phyloP scores from a whole-genome alignment of 805 yeast species.

The Wickerhamomyces hampshirensis region DNA sequence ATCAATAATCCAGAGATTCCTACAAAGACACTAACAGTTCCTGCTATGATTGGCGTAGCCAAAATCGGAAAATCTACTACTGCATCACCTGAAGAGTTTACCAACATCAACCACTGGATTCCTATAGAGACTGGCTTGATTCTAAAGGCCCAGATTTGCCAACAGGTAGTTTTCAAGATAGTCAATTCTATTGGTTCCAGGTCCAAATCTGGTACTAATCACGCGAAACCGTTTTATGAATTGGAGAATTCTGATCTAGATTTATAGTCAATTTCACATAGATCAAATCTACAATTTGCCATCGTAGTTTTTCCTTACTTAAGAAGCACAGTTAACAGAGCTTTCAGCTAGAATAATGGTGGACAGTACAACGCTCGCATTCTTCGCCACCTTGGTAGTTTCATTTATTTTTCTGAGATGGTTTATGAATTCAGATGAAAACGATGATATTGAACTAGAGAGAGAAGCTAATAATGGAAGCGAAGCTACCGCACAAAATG shows the following conservation, averaged over 20 bases:
- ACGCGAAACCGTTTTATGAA: too few species aligned
- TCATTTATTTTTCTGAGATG: conserved; percentile 62
- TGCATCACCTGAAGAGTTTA: conserved; percentile 16
- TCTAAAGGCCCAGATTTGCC: conserved; percentile 12
- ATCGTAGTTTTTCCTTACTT: too few species aligned
- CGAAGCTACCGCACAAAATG: conserved; percentile 10
- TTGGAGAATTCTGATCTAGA: too few species aligned
- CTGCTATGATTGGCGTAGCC: conserved; percentile 17
- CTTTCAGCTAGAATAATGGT: conserved; percentile 23
- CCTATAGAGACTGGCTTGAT: conserved; percentile 9
- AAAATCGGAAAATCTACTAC: conserved; percentile 9
- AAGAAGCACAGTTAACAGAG: too few species aligned
- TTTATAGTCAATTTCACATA: background rate
- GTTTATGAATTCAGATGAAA: conserved; percentile 54
- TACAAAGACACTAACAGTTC: conserved; percentile 11
- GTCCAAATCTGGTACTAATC: too few species aligned
- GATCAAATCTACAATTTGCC: too few species aligned
- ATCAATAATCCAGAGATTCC: conserved; percentile 8
- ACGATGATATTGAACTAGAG: conserved; percentile 3
- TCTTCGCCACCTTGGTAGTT: conserved; percentile 42
- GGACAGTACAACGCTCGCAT: conserved; percentile 52
- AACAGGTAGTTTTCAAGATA: conserved; percentile 10
- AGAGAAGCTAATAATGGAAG: background rate
- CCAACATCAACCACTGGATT: conserved; percentile 15
- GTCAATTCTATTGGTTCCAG: too few species aligned